Evolutionary conservation across 1,139 yeast species (phyloP), one percentile per base, ranked within the genome.

Genomic region (Fermentozyma sake): DNA sequence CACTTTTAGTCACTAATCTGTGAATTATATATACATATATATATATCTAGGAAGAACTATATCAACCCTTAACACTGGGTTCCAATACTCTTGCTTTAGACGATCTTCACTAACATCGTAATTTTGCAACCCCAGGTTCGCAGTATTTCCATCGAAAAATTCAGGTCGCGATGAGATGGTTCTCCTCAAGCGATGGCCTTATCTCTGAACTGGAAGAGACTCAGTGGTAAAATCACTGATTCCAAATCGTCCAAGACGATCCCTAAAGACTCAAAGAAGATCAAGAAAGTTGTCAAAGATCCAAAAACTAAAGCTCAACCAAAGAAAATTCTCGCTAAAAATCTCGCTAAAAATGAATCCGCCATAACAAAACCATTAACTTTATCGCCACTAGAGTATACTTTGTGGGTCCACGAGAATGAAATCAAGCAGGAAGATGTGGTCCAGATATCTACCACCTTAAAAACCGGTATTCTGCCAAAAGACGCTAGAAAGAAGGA

Each of bases 171-270:
- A 22, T 22, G 24, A 22, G 24, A 22, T 22, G 24, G 9, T 14
- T 16, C 9, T 5, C 10, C 8, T 20, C 12, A 11, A 5, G 50
- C 50, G 55, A 27, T 42, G 15, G 39, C 33, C 6, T 37, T 52
- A 24, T 57, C 65, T 10, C 62, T 51, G 57, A 61, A 61, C 35
- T 61, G 68, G 68, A 49, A 50, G 33, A 25, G 10, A 19, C 23
- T 25, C 12, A 22, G 24, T 8, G 16, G 19, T 10, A 18, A 10
- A 14, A 6, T 22, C 14, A 18, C n/a, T n/a, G n/a, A n/a, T n/a
- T n/a, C n/a, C n/a, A n/a, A n/a, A n/a, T n/a, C n/a, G n/a, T n/a
- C n/a, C n/a, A n/a, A 12, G 16, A 16, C 14, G 15, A 8, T 20
- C 9, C 15, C 26, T n/a, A 28, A 22, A 20, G 18, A 12, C 7